Evolutionary conservation across 352 stramenopile genomes (phyloP).

Genomic region (Phytophthora aleatoria): DNA sequence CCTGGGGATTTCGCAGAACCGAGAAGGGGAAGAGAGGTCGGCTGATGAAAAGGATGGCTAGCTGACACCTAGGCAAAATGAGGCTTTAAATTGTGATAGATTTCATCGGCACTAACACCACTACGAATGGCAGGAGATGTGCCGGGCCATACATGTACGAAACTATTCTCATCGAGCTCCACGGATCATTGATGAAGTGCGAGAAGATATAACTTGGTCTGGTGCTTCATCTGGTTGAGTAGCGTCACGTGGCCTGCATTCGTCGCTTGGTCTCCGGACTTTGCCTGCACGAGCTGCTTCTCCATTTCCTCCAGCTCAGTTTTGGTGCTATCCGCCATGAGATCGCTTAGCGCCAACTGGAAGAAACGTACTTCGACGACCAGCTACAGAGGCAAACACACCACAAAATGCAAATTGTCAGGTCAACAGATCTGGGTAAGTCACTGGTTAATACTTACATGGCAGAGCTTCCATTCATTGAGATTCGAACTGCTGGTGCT

Average conservation of each 20-base stretch:
- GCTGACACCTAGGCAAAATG: too few relatives aligned
- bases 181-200: conserved; percentile 43
- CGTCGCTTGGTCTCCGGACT: conserved; percentile 41
- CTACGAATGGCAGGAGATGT: not conserved
- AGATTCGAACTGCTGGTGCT: conserved; percentile 11
- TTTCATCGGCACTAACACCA: too few relatives aligned
- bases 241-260: conserved; percentile 48
- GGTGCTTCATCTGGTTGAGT: conserved; percentile 77
- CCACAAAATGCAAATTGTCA: conserved; percentile 8
- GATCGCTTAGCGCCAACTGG: conserved; percentile 52
- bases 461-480: conserved; percentile 62
- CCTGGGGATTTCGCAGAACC: not conserved
- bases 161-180: not conserved
- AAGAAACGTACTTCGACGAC: conserved; percentile 83
- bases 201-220: conserved; percentile 82
- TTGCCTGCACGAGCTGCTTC: conserved; percentile 48
- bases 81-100: too few relatives aligned
- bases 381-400: conserved; percentile 38
- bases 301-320: conserved; percentile 55
- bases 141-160: not conserved
- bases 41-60: not conserved
- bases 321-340: conserved; percentile 61
- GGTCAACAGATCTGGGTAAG: not conserved
- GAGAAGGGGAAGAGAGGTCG: too few relatives aligned
- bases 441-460: conserved; percentile 44